Evolutionary conservation across 2,329 filamentous ascomycete species (phyloP).

Genomic region (Fusarium floridanum): DNA sequence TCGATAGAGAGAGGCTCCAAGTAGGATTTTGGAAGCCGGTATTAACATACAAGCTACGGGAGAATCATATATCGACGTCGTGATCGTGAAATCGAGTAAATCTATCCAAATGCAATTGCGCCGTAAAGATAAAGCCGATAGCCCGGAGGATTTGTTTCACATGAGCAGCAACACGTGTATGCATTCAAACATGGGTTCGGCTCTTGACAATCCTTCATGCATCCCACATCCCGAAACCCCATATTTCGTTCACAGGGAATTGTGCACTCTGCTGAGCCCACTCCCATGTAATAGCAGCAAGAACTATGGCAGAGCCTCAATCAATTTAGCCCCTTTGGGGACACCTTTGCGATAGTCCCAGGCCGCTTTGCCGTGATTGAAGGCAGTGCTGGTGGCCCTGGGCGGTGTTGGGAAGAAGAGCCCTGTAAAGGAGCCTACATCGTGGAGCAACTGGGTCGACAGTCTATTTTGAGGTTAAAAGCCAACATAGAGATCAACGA

Average conservation of each 20-base stretch:
- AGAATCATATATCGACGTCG: background rate
- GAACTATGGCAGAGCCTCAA: background rate
- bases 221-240: background rate
- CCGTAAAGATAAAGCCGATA: background rate
- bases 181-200: background rate
- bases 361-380: background rate
- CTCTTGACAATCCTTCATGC: background rate
- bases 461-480: background rate
- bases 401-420: background rate
- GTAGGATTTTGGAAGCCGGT: background rate
- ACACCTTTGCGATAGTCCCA: background rate
- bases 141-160: background rate
- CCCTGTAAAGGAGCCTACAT: background rate
- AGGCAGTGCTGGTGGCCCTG: background rate
- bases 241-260: background rate
- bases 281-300: background rate
- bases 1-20: background rate
- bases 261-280: background rate
- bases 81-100: background rate
- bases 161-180: background rate
- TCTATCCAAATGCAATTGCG: background rate
- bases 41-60: no score
- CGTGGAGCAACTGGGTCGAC: background rate
- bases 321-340: background rate
- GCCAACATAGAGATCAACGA: background rate